Base-by-base conservation (phyloP, 2,329 filamentous ascomycete species). In the Apiospora pterosperma region DNA sequence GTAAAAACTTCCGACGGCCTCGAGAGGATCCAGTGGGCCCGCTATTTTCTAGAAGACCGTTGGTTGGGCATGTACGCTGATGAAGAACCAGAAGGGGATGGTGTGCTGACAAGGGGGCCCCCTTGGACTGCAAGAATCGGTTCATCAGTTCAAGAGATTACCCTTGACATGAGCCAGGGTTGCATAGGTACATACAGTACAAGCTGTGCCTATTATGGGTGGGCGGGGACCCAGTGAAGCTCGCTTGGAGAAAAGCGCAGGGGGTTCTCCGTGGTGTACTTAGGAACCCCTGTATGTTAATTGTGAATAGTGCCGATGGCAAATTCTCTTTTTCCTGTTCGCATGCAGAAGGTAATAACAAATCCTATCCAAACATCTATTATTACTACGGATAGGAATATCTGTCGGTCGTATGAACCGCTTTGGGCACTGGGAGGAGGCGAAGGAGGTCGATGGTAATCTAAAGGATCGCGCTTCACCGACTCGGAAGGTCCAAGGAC, bases 41-140 rank as follows among this genome's bases (percentile, higher is more conserved):
- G 77, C 78, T 78, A 75, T 77, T 78, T 78, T 79, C 76, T 78
- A 79, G 76, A 80, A 79, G 75, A 76, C 78, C 79, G 80, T 82
- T 81, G 79, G 80, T 82, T 81, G 79, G 80, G 75, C 73, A 78
- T 77, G 78, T 72, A 72, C 75, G 75, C 74, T 75, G 74, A 77
- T 73, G 69, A 73, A 71, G 73, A 71, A 70, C 71, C 66, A 76
- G 71, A 79, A 73, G 63, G 77, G 79, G 75, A 79, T 78, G 76
- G 78, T 74, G 76, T 74, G 73, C 65, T 67, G 71, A 66, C 73
- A 75, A 72, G 73, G 72, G 73, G 70, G 67, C 65, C 67, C 64
- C 65, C n/a, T n/a, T 55, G 19, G 48, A 8, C 48, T 62, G 61
- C 69, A 62, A 59, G 68, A 67, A 68, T 69, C 65, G 78, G 78